Conservation (phyloP, 495 filamentous ascomycete genomes). For the Astrothelium subdiscretum region DNA sequence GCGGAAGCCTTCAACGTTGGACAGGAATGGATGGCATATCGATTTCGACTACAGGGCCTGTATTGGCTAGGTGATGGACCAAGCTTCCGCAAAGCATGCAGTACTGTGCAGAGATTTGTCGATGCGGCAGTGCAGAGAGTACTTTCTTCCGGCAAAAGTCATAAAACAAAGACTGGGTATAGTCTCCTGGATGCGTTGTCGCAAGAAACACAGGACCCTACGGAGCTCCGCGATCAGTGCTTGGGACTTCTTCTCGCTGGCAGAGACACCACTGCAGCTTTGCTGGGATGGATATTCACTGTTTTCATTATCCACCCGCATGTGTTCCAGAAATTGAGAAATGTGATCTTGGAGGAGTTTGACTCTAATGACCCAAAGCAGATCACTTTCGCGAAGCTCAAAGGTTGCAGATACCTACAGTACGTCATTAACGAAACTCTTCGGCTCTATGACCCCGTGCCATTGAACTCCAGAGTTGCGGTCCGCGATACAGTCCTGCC, state of each 20-base stretch:
- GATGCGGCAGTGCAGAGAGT: conserved; percentile 6
- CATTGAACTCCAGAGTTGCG: conserved; percentile 12
- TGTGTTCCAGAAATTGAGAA: conserved; percentile 11
- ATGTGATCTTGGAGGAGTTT: conserved; percentile 3
- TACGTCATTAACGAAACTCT: conserved; percentile 18
- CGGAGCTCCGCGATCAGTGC: conserved; percentile 24
- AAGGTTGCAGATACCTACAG: conserved; percentile 10
- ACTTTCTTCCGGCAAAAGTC: conserved; percentile 5
- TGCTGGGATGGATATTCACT: conserved; percentile 13
- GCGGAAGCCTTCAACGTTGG: conserved; percentile 19
- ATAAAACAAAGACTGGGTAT: conserved; percentile 19
- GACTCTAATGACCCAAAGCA: neutral
- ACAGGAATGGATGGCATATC: conserved; percentile 25
- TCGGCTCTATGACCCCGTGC: conserved; percentile 17
- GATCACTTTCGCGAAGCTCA: conserved; percentile 16
- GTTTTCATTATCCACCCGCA: conserved; percentile 6
- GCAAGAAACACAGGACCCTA: conserved; percentile 25
- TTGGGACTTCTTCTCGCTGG: conserved; percentile 29
- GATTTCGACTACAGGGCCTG: conserved; percentile 14
- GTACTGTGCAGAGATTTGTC: neutral
- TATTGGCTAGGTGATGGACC: conserved; percentile 15
- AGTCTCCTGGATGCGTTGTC: conserved; percentile 30
- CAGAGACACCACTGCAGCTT: conserved; percentile 33
- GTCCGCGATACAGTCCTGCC: conserved; percentile 13
- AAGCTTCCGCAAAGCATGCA: conserved; percentile 9